Evolutionary conservation across 768 basidiomycete species (phyloP).

Genomic region (Leccinellum rugosiceps): DNA sequence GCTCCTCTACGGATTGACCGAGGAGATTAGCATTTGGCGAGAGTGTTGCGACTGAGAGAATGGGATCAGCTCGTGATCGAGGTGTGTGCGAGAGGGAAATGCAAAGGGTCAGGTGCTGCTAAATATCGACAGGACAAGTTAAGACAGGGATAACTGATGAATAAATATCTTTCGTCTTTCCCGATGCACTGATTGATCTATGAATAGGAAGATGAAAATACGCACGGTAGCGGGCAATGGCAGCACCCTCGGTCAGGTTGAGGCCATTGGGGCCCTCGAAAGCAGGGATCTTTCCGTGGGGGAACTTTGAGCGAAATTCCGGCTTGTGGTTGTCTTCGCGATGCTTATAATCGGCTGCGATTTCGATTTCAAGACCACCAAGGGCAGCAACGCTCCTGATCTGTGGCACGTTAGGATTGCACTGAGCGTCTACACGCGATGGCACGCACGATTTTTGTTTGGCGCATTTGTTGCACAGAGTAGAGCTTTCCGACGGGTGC

Average conservation of each 20-base stretch:
- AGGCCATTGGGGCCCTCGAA: slow-evolving; percentile 76
- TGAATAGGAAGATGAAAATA: slow-evolving; percentile 22
- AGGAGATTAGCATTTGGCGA: slow-evolving; percentile 79
- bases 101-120: slow-evolving; percentile 5
- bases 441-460: slow-evolving; percentile 45
- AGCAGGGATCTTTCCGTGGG: slow-evolving; percentile 81
- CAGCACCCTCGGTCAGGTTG: slow-evolving; percentile 69
- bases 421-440: background rate
- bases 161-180: slow-evolving; percentile 25
- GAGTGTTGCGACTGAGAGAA: slow-evolving; percentile 62
- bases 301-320: slow-evolving; percentile 72
- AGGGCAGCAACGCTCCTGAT: slow-evolving; percentile 57
- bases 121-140: slow-evolving; percentile 53
- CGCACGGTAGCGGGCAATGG: slow-evolving; percentile 90
- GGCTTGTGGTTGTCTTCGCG: slow-evolving; percentile 66
- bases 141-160: slow-evolving; percentile 76
- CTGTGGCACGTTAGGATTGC: slow-evolving; percentile 26
- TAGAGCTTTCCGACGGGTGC: slow-evolving; percentile 65
- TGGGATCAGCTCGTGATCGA: slow-evolving; percentile 15
- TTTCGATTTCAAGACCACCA: slow-evolving; percentile 54
- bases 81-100: background rate
- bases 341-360: slow-evolving; percentile 54
- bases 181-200: slow-evolving; percentile 12
- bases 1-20: slow-evolving; percentile 59
- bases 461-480: slow-evolving; percentile 40